Percentiles rank a stretch among this genome's conserved stretches.
Evolutionary conservation across 78 protist genomes (phyloP).

Genomic region (Polysphondylium violaceum): DNA sequence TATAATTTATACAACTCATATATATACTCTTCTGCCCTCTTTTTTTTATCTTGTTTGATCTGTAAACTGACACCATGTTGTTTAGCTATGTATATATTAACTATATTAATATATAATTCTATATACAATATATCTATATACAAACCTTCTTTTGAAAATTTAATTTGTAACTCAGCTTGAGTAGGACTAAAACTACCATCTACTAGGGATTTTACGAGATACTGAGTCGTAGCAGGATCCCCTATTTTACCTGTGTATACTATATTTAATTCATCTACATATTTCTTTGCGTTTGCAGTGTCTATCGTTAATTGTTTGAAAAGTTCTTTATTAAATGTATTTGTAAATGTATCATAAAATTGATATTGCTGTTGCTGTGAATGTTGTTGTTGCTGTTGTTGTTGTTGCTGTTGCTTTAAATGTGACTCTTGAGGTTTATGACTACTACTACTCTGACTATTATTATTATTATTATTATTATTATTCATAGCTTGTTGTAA

Average conservation of each 20-base stretch:
- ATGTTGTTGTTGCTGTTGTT: background rate
- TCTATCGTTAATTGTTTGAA: background rate
- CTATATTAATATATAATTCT: no score
- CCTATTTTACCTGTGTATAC: slow-evolving; percentile 70
- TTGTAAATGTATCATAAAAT: slow-evolving; percentile 41
- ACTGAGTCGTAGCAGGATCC: slow-evolving; percentile 78
- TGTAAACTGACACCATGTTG: background rate
- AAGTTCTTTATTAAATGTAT: slow-evolving; percentile 54
- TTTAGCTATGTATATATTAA: slow-evolving; percentile 1
- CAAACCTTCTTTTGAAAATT: slow-evolving; percentile 64
- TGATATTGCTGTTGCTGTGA: background rate
- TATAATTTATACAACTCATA: slow-evolving; percentile 63
- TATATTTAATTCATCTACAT: slow-evolving; percentile 44
- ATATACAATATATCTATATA: background rate
- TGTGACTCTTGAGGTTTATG: no score
- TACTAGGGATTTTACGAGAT: slow-evolving; percentile 32
- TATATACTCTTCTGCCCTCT: slow-evolving; percentile 59
- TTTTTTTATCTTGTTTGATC: slow-evolving; percentile 44
- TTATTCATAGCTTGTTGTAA: slow-evolving; percentile 17
- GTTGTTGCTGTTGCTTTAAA: background rate
- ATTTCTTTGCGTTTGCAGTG: no score
- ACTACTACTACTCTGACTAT: background rate
- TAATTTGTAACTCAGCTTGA: slow-evolving; percentile 82
- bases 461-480: background rate
- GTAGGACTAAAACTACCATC: slow-evolving; percentile 36